Percentiles rank a stretch among this genome's conserved stretches.
These are phyloP conservation scores for Fusarium secorum DNA, from an alignment of 2,329 filamentous ascomycete species.

Conservation along the genomic window DNA sequence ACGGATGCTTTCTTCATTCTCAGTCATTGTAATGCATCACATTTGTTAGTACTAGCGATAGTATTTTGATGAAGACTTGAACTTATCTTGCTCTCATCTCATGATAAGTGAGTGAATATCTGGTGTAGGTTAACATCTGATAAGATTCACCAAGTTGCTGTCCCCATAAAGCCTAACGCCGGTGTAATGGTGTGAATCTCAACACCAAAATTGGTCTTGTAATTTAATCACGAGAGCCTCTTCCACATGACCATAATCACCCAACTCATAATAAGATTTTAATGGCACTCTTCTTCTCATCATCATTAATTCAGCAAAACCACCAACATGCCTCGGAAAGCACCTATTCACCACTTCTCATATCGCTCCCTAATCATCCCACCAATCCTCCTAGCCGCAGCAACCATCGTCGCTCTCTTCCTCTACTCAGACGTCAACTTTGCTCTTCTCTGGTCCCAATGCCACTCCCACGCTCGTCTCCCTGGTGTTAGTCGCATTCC, in stretches of 20 bases:
- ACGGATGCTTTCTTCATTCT: not conserved
- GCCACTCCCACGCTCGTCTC: conserved; percentile 57
- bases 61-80: too few species aligned
- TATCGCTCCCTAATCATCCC: conserved; percentile 61
- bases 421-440: conserved; percentile 59
- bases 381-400: conserved; percentile 55
- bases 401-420: conserved; percentile 54
- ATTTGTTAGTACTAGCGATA: too few species aligned
- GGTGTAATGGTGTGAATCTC: conserved; percentile 21
- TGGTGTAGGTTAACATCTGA: not conserved
- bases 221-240: conserved; percentile 31
- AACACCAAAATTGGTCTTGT: conserved; percentile 15
- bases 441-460: conserved; percentile 62
- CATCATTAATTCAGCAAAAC: rapidly evolving
- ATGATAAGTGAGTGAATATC: not conserved
- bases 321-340: conserved; percentile 40
- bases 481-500: conserved; percentile 55
- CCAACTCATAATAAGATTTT: not conserved
- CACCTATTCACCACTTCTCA: conserved; percentile 61
- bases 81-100: not conserved
- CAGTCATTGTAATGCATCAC: rapidly evolving
- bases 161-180: conserved; percentile 19
- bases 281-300: not conserved
- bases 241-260: conserved; percentile 21
- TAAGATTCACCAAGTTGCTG: not conserved